These are phyloP conservation scores for Triadica sebifera DNA, from an alignment of 345 rosid species.

Conservation along the genomic window DNA sequence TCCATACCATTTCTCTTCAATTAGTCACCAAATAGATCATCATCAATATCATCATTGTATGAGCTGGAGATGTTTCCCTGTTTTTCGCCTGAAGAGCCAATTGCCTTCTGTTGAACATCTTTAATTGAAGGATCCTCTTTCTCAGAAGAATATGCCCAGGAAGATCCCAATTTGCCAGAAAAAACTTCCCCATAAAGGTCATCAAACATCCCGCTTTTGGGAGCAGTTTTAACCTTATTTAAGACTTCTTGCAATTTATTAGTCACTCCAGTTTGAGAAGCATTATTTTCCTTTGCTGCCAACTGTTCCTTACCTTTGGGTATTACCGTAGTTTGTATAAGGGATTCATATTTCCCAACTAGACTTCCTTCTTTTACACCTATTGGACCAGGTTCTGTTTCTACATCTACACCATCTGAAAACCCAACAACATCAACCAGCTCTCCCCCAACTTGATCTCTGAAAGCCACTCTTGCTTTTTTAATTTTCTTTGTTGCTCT, in stretches of 20 bases:
- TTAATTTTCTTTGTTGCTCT: constrained; percentile 60
- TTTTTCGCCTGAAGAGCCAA: constrained; percentile 27
- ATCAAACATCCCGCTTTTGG: constrained; percentile 61
- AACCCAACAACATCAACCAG: constrained; percentile 83
- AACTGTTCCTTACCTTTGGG: constrained; percentile 67
- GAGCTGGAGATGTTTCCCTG: constrained; percentile 20
- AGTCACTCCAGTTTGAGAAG: constrained; percentile 53
- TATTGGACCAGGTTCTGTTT: constrained; percentile 88
- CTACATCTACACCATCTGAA: constrained; percentile 94
- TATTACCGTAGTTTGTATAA: constrained; percentile 65
- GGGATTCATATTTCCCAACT: constrained; percentile 87
- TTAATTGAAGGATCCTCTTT: constrained; percentile 28
- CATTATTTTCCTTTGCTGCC: constrained; percentile 41
- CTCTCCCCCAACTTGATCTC: constrained; percentile 88
- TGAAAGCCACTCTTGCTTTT: constrained; percentile 62
- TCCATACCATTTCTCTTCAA: constrained; percentile 10
- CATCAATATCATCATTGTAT: constrained; percentile 52
- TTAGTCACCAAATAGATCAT: constrained; percentile 89
- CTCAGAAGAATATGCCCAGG: constrained; percentile 65
- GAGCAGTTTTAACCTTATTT: constrained; percentile 55
- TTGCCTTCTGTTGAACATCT: constrained; percentile 31
- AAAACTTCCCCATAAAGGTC: constrained; percentile 77
- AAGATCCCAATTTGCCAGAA: constrained; percentile 66
- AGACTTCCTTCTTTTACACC: constrained; percentile 95
- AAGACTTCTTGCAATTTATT: constrained; percentile 70